Conservation (phyloP, 2,329 filamentous ascomycete species). For the Pseudocercospora fijiensis region DNA sequence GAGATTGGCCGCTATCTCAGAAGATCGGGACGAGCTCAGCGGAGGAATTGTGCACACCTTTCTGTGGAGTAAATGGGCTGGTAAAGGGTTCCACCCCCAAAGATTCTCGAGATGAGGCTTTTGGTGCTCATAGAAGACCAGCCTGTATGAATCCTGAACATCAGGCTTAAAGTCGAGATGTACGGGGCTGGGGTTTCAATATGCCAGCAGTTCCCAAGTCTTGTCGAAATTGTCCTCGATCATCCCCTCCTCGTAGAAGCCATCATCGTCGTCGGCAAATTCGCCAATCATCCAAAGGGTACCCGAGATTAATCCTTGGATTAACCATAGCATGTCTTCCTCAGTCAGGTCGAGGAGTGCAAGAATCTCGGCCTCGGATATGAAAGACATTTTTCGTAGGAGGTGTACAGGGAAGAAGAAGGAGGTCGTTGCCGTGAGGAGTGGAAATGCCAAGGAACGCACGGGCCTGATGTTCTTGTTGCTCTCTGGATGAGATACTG, state of each 20-base stretch:
- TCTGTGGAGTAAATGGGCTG: too few species aligned
- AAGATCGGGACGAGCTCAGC: too few species aligned
- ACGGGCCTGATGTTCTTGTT: neutral
- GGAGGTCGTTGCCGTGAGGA: neutral
- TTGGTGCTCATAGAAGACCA: neutral
- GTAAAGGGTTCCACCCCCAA: too few species aligned
- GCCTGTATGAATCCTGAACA: too few species aligned
- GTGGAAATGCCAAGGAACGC: neutral
- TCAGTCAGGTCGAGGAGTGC: conserved; percentile 11
- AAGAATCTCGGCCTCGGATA: conserved; percentile 18
- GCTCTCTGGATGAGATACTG: neutral
- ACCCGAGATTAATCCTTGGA: conserved; percentile 19
- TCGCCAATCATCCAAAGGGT: conserved; percentile 22
- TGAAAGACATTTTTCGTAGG: neutral
- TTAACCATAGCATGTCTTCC: conserved; percentile 17
- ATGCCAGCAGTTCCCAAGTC: neutral
- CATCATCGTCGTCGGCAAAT: conserved; percentile 15
- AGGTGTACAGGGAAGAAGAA: neutral
- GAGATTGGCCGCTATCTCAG: too few species aligned
- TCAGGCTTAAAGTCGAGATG: neutral
- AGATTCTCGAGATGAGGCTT: neutral
- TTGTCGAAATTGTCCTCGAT: conserved; percentile 5
- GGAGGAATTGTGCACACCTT: too few species aligned
- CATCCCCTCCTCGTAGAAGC: conserved; percentile 5
- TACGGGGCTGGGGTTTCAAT: neutral